Evolutionary conservation across 768 basidiomycete species (phyloP).

Genomic region (Leccinellum albellum): DNA sequence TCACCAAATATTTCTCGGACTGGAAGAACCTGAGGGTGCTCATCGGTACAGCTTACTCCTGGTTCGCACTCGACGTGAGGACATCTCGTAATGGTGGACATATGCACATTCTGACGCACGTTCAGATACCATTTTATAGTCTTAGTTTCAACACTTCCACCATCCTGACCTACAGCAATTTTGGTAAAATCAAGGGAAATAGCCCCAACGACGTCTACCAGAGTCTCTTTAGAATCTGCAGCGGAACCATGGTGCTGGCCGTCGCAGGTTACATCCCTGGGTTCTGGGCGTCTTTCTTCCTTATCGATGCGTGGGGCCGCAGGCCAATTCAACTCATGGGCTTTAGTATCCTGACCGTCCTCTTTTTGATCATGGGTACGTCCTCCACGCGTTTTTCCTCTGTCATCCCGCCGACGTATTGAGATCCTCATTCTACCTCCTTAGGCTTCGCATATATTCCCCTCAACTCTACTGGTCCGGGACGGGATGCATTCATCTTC

Average conservation of each 20-base stretch:
- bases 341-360: constrained; percentile 57
- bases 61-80: constrained; percentile 85
- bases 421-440: not conserved
- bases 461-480: constrained; percentile 40
- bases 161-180: constrained; percentile 68
- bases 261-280: constrained; percentile 34
- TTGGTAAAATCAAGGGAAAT: constrained; percentile 43
- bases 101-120: not conserved
- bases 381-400: not conserved
- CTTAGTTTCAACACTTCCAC: constrained; percentile 78
- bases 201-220: constrained; percentile 14
- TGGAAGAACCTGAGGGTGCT: constrained; percentile 79
- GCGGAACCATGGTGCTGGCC: constrained; percentile 16
- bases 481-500: constrained; percentile 54
- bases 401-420: not conserved
- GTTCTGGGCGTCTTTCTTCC: constrained; percentile 62
- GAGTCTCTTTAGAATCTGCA: constrained; percentile 24
- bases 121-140: constrained; percentile 83
- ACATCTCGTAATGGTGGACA: not conserved
- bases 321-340: constrained; percentile 77
- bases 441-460: not conserved
- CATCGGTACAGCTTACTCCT: constrained; percentile 72
- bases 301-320: constrained; percentile 68
- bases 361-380: constrained; percentile 69
- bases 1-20: constrained; percentile 60